Evolutionary conservation across 108 stramenopile genomes (phyloP).

Genomic region (Fragilaria crotonensis): DNA sequence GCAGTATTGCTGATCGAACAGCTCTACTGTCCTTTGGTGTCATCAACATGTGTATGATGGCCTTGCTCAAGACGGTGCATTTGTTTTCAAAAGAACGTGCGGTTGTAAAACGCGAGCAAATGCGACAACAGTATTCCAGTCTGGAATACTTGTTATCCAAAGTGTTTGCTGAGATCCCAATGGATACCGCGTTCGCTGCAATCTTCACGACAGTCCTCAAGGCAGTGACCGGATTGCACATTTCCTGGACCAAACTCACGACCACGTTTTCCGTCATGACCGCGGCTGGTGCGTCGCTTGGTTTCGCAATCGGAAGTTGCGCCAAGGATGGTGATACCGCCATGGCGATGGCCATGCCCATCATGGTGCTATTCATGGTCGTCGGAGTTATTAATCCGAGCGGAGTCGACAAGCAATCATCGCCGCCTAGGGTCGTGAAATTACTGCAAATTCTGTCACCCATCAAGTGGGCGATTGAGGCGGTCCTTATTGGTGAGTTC

Average conservation of each 20-base stretch:
- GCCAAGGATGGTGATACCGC: constrained; percentile 53
- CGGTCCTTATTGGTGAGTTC: constrained; percentile 69
- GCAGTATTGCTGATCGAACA: constrained; percentile 74
- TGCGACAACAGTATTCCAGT: constrained; percentile 53
- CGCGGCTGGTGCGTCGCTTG: constrained; percentile 61
- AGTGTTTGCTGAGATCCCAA: constrained; percentile 66
- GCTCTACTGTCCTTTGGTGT: constrained; percentile 72
- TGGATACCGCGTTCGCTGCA: constrained; percentile 57
- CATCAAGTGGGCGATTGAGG: constrained; percentile 74
- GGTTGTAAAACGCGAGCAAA: constrained; percentile 74
- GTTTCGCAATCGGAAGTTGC: constrained; percentile 73
- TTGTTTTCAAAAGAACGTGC: constrained; percentile 69
- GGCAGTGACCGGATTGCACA: constrained; percentile 42
- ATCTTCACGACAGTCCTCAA: constrained; percentile 63
- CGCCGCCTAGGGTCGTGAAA: constrained; percentile 40
- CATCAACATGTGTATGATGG: constrained; percentile 71
- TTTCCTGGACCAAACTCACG: constrained; percentile 42
- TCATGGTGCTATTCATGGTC: constrained; percentile 56
- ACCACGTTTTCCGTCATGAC: constrained; percentile 70
- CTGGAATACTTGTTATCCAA: constrained; percentile 83
- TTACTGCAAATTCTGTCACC: constrained; percentile 49
- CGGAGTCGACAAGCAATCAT: constrained; percentile 43
- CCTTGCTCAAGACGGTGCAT: constrained; percentile 73
- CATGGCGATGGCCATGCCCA: constrained; percentile 51
- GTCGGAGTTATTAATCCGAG: constrained; percentile 76